Evolutionary conservation across 768 basidiomycete genomes (phyloP).

Genomic region (Leccinum subgranulosum): DNA sequence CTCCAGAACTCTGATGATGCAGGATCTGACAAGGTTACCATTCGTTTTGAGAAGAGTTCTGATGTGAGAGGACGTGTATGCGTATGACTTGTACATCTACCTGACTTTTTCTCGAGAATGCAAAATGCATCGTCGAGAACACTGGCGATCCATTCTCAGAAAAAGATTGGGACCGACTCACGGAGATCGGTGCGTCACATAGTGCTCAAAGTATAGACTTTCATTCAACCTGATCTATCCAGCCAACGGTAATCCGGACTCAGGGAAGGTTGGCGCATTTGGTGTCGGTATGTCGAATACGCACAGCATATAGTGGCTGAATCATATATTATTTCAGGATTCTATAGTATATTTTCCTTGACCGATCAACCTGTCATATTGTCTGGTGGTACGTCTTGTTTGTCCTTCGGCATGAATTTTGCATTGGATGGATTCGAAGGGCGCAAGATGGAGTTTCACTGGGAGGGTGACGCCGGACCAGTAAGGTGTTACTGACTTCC

Average conservation of each 20-base stretch:
- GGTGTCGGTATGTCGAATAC: conserved; percentile 56
- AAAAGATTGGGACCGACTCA: conserved; percentile 85
- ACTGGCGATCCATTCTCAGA: conserved; percentile 75
- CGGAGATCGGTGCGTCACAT: conserved; percentile 70
- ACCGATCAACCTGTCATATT: conserved; percentile 76
- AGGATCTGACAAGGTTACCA: conserved; percentile 66
- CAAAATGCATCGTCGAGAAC: neutral
- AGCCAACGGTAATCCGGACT: conserved; percentile 93
- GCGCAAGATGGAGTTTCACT: conserved; percentile 91
- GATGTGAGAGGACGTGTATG: conserved; percentile 35
- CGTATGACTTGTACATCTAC: neutral
- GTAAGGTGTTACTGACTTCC: conserved; percentile 31
- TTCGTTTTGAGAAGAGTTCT: conserved; percentile 60
- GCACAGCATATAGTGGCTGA: neutral
- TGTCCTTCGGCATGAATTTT: conserved; percentile 15
- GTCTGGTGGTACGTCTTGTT: conserved; percentile 52
- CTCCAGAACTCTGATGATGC: neutral
- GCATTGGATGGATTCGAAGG: conserved; percentile 36
- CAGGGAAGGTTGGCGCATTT: conserved; percentile 92
- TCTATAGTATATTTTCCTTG: conserved; percentile 76
- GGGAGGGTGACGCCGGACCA: conserved; percentile 74
- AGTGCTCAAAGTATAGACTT: neutral
- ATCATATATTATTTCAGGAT: conserved; percentile 37
- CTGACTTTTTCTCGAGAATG: neutral
- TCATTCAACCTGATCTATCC: conserved; percentile 1